Percentiles rank a stretch among this genome's conserved stretches.
phyloP scores from a whole-genome alignment of 2,329 filamentous ascomycete species.

The Davidsoniella virescens region DNA sequence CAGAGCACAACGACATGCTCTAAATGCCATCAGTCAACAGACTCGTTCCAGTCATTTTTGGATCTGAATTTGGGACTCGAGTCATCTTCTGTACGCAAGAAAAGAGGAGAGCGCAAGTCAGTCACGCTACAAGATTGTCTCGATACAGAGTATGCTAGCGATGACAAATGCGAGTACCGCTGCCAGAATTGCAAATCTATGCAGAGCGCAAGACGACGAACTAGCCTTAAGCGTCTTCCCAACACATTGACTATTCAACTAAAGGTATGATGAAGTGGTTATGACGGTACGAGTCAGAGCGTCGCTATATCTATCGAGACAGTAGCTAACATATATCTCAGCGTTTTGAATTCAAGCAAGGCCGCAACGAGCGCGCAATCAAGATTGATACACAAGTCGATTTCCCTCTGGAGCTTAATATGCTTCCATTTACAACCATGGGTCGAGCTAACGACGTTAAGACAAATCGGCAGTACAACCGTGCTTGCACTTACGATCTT shows the following conservation, averaged over 20 bases:
- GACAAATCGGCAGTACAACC: slow-evolving; percentile 36
- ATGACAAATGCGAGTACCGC: slow-evolving; percentile 77
- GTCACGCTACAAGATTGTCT: slow-evolving; percentile 57
- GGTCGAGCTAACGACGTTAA: slow-evolving; percentile 34
- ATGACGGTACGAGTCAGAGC: neutral
- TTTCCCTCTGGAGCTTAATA: slow-evolving; percentile 75
- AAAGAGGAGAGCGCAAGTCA: slow-evolving; percentile 26
- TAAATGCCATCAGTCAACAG: slow-evolving; percentile 67
- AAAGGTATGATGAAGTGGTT: slow-evolving; percentile 42
- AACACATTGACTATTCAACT: slow-evolving; percentile 85
- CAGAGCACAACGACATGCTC: slow-evolving; percentile 84
- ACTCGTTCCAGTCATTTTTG: slow-evolving; percentile 74
- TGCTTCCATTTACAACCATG: slow-evolving; percentile 73
- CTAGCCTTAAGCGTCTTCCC: slow-evolving; percentile 69
- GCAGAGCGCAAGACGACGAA: slow-evolving; percentile 68
- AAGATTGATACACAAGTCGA: slow-evolving; percentile 80
- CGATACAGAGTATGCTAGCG: slow-evolving; percentile 69
- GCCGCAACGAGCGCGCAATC: slow-evolving; percentile 49
- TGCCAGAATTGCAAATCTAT: slow-evolving; percentile 65
- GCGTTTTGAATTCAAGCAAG: slow-evolving; percentile 59
- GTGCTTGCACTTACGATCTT: slow-evolving; percentile 68
- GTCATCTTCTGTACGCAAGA: slow-evolving; percentile 49
- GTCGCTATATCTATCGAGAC: neutral
- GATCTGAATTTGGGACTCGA: slow-evolving; percentile 84
- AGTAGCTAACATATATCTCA: slow-evolving; percentile 16